These are phyloP conservation scores for Saccharomycopsis amapae DNA, from an alignment of 805 yeast genomes.

Conservation along the genomic window DNA sequence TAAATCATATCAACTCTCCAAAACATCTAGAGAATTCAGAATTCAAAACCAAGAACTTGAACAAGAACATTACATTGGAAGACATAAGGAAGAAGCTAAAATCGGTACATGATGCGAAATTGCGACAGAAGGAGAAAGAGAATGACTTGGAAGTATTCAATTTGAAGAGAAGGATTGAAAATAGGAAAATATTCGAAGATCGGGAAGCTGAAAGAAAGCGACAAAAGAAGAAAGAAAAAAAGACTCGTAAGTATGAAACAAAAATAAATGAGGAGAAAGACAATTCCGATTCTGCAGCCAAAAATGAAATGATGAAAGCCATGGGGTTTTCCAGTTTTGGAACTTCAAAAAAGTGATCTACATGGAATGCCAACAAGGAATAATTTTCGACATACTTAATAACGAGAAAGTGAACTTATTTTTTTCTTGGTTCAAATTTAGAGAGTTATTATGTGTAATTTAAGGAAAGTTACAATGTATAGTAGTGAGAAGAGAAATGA, in stretches of 20 bases:
- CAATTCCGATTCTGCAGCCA: neutral
- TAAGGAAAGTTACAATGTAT: too few relatives aligned
- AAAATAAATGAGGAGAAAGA: neutral
- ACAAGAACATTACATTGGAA: constrained; percentile 14
- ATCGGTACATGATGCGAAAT: constrained; percentile 6
- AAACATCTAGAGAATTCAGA: constrained; percentile 47
- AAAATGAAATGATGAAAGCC: constrained; percentile 1
- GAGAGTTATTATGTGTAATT: too few relatives aligned
- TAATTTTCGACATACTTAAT: too few relatives aligned
- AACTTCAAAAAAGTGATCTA: neutral
- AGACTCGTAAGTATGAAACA: too few relatives aligned
- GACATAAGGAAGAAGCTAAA: constrained; percentile 15
- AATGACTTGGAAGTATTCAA: constrained; percentile 16
- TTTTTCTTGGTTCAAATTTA: too few relatives aligned
- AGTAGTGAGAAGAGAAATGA: too few relatives aligned
- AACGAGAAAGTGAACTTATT: too few relatives aligned
- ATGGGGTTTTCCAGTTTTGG: constrained; percentile 7
- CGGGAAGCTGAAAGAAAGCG: neutral
- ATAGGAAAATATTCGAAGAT: constrained; percentile 13
- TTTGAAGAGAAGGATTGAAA: constrained; percentile 16
- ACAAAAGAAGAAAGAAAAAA: constrained; percentile 4
- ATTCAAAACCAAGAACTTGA: constrained; percentile 6
- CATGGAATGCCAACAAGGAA: too few relatives aligned
- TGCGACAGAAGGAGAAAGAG: constrained; percentile 8
- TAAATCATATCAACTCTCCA: constrained; percentile 77